Conservation (phyloP, 805 yeast genomes). For the Komagataella phaffii region DNA sequence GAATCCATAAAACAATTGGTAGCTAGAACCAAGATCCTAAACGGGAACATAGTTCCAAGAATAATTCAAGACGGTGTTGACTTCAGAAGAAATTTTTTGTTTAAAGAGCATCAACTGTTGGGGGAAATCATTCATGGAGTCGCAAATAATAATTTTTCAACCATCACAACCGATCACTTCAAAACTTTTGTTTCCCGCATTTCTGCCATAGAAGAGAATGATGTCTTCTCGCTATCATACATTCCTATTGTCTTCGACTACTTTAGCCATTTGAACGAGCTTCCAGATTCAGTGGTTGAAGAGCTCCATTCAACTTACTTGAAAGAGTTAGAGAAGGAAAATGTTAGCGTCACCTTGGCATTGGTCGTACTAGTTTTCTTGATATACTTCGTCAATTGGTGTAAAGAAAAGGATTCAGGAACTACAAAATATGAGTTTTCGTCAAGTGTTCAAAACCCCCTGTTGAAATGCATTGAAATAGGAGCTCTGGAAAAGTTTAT, state of each 20-base stretch:
- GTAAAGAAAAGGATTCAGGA: slow-evolving; percentile 34
- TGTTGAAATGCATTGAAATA: slow-evolving; percentile 40
- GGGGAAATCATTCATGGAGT: slow-evolving; percentile 52
- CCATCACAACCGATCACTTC: slow-evolving; percentile 20
- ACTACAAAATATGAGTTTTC: slow-evolving; percentile 37
- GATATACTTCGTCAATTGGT: slow-evolving; percentile 53
- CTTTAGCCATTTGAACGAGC: slow-evolving; percentile 22
- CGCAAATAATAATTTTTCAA: slow-evolving; percentile 21
- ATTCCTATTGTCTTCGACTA: slow-evolving; percentile 44
- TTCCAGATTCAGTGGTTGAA: slow-evolving; percentile 23
- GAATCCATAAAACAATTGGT: slow-evolving; percentile 37
- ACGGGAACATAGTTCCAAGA: slow-evolving; percentile 27
- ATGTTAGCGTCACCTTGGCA: slow-evolving; percentile 35
- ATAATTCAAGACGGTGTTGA: slow-evolving; percentile 31
- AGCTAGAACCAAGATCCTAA: slow-evolving; percentile 38
- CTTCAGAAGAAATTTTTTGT: slow-evolving; percentile 49
- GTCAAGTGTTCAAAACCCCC: slow-evolving; percentile 41
- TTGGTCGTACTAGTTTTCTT: slow-evolving; percentile 36
- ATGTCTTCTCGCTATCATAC: slow-evolving; percentile 49
- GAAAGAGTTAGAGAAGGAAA: slow-evolving; percentile 22
- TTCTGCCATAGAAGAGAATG: slow-evolving; percentile 39
- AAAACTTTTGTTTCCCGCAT: slow-evolving; percentile 29
- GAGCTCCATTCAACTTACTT: slow-evolving; percentile 22
- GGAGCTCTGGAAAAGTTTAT: slow-evolving; percentile 66
- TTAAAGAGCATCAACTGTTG: slow-evolving; percentile 55